Conservation (phyloP, 2,329 filamentous ascomycete species). For the Xylaria digitata region DNA sequence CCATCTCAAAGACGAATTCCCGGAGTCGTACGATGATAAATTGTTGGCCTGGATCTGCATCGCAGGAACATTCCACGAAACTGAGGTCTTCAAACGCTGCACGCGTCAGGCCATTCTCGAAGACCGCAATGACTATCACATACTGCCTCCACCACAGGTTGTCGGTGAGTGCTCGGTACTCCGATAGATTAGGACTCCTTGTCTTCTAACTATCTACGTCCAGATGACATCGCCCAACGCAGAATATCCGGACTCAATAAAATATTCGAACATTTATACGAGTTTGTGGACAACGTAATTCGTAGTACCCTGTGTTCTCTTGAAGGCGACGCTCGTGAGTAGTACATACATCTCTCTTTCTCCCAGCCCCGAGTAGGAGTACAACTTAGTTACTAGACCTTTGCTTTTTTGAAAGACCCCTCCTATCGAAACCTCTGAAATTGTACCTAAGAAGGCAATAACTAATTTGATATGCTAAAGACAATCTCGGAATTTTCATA, state of each 20-base stretch:
- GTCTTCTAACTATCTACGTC: not conserved
- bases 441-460: not conserved
- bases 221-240: not conserved
- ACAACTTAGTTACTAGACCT: too few species aligned
- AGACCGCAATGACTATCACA: not conserved
- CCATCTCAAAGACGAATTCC: not conserved
- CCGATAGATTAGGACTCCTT: not conserved
- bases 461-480: not conserved
- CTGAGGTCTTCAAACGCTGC: constrained; percentile 4
- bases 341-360: not conserved
- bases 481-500: not conserved
- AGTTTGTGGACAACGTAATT: not conserved
- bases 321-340: constrained; percentile 4
- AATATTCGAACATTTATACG: not conserved
- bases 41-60: constrained; percentile 20
- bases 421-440: too few species aligned
- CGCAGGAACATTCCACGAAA: not conserved
- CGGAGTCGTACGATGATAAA: not conserved
- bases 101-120: constrained; percentile 1
- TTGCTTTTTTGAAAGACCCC: too few species aligned
- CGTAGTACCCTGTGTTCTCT: not conserved
- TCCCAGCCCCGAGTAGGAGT: not conserved
- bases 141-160: not conserved
- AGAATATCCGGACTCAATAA: not conserved
- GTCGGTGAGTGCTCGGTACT: not conserved